Percentiles rank a stretch among this genome's conserved stretches.
Evolutionary conservation across 768 basidiomycete genomes (phyloP).

Genomic region (Cystobasidium onofrii): DNA sequence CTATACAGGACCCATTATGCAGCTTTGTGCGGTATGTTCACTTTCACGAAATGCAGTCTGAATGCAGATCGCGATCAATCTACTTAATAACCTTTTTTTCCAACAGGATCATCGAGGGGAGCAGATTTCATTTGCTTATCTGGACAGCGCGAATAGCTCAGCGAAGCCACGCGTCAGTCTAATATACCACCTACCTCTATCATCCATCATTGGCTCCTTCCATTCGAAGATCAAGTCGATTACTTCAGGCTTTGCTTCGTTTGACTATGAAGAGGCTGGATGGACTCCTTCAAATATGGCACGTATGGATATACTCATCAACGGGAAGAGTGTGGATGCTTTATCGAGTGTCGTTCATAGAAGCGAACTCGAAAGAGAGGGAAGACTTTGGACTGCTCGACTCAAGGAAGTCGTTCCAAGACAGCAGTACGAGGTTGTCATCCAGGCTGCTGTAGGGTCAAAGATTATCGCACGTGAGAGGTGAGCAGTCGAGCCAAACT

Average conservation of each 20-base stretch:
- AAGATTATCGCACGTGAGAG: slow-evolving; percentile 85
- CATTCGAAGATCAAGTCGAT: slow-evolving; percentile 90
- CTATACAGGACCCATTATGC: slow-evolving; percentile 96
- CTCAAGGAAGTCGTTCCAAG: slow-evolving; percentile 81
- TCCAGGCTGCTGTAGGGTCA: slow-evolving; percentile 82
- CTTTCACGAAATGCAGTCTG: no score
- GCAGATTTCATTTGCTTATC: slow-evolving; percentile 71
- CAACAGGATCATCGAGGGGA: slow-evolving; percentile 62
- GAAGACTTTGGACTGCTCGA: slow-evolving; percentile 79
- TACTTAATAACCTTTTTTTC: no score
- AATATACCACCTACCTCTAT: slow-evolving; percentile 73
- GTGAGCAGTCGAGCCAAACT: slow-evolving; percentile 12
- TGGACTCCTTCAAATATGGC: slow-evolving; percentile 49
- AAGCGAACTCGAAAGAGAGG: slow-evolving; percentile 65
- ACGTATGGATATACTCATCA: slow-evolving; percentile 84
- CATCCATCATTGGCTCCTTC: slow-evolving; percentile 89
- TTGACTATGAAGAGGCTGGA: slow-evolving; percentile 94
- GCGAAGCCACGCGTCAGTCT: slow-evolving; percentile 53
- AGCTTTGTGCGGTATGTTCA: slow-evolving; percentile 61
- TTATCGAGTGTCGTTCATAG: slow-evolving; percentile 83
- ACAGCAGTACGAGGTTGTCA: slow-evolving; percentile 70
- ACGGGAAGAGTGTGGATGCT: slow-evolving; percentile 82
- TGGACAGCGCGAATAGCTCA: slow-evolving; percentile 45
- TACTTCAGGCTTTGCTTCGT: slow-evolving; percentile 82
- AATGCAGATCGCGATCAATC: no score